Evolutionary conservation across 192 early-diverging fungal species (phyloP).

Genomic region (Oehlia diaphana): DNA sequence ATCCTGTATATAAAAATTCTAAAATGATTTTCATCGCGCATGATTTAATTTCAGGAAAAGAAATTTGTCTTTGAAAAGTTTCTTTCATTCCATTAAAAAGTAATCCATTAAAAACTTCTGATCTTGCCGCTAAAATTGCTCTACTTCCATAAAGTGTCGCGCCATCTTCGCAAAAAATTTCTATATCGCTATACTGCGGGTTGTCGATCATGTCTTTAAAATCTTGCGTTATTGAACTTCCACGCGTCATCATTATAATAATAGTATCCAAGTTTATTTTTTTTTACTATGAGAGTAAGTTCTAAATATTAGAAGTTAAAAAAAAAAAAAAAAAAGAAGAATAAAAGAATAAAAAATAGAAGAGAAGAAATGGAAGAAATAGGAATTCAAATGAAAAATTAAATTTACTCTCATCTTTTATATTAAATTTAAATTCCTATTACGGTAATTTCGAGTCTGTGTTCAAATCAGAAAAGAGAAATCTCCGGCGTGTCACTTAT

Average conservation of each 20-base stretch:
- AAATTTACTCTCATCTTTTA: too few relatives aligned
- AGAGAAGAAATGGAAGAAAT: background rate
- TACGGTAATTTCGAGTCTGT: too few relatives aligned
- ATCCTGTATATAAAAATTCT: constrained; percentile 19
- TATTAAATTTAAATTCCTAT: too few relatives aligned
- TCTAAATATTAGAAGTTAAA: background rate
- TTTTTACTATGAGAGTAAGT: background rate
- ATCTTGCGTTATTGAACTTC: background rate
- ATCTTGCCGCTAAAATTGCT: constrained; percentile 6
- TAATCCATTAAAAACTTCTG: constrained; percentile 6
- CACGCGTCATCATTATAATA: background rate
- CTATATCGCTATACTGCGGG: background rate
- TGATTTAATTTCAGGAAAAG: constrained; percentile 12
- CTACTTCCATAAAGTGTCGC: background rate
- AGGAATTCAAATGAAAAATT: too few relatives aligned
- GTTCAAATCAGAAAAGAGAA: too few relatives aligned
- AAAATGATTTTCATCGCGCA: constrained; percentile 3
- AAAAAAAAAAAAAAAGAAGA: background rate
- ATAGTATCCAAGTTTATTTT: too few relatives aligned
- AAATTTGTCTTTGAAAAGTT: background rate
- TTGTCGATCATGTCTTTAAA: background rate
- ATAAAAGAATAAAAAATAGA: background rate
- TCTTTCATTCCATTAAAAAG: constrained; percentile 24
- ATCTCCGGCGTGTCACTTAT: too few relatives aligned
- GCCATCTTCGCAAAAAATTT: background rate